phyloP scores from a whole-genome alignment of 108 stramenopile species.

The Stephanodiscus triporus region DNA sequence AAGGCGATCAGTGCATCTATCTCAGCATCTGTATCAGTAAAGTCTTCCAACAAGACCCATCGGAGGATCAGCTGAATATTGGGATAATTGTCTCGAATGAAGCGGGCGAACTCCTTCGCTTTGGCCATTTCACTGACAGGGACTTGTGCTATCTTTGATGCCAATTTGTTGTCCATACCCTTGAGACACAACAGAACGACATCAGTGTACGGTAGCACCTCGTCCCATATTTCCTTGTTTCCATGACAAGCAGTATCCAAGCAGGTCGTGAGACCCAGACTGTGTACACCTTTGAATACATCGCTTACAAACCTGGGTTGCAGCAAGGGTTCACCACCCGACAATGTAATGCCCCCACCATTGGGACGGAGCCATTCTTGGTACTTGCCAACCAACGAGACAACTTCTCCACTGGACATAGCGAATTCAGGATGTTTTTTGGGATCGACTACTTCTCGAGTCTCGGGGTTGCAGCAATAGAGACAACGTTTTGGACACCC shows the following conservation, averaged over 20 bases:
- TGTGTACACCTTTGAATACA: slow-evolving; percentile 52
- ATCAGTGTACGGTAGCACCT: slow-evolving; percentile 59
- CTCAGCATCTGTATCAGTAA: slow-evolving; percentile 67
- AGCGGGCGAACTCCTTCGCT: slow-evolving; percentile 57
- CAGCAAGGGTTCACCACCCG: slow-evolving; percentile 67
- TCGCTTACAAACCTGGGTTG: slow-evolving; percentile 61
- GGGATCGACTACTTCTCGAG: slow-evolving; percentile 56
- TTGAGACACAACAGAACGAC: slow-evolving; percentile 66
- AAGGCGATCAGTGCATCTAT: slow-evolving; percentile 52
- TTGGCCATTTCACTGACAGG: slow-evolving; percentile 39
- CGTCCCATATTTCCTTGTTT: slow-evolving; percentile 52
- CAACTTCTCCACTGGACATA: slow-evolving; percentile 55
- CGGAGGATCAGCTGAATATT: slow-evolving; percentile 53
- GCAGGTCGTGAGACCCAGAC: slow-evolving; percentile 64
- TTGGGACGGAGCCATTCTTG: slow-evolving; percentile 52
- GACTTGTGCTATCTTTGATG: slow-evolving; percentile 48
- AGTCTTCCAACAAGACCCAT: slow-evolving; percentile 63
- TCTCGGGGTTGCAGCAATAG: slow-evolving; percentile 73
- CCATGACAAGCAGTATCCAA: slow-evolving; percentile 69
- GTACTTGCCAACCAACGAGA: slow-evolving; percentile 47
- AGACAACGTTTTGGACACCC: slow-evolving; percentile 67
- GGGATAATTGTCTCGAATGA: slow-evolving; percentile 59
- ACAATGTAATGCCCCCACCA: slow-evolving; percentile 63
- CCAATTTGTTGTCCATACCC: slow-evolving; percentile 62
- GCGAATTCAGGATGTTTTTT: slow-evolving; percentile 56